A percentile compares a stretch with the other conserved stretches of the same genome.
phyloP scores from a whole-genome alignment of 768 basidiomycete genomes.

The Leccinum disarticulatum region DNA sequence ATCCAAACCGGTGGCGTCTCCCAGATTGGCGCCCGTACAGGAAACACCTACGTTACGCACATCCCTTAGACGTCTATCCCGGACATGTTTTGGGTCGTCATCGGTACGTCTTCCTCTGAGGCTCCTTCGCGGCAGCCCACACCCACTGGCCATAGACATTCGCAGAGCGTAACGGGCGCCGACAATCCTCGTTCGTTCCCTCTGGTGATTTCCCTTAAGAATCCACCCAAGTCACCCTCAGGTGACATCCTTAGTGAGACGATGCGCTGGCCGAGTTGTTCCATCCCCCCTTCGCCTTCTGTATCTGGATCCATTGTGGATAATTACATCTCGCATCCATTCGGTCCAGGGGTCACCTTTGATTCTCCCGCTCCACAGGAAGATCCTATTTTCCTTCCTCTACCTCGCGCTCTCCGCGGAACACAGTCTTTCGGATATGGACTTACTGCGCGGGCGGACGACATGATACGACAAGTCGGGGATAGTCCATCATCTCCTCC shows the following conservation, averaged over 20 bases:
- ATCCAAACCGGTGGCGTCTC: constrained; percentile 39
- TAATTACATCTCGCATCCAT: constrained; percentile 49
- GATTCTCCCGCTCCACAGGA: constrained; percentile 55
- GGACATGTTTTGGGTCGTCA: constrained; percentile 41
- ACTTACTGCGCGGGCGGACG: constrained; percentile 65
- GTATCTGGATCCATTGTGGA: constrained; percentile 20
- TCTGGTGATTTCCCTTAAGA: constrained; percentile 18
- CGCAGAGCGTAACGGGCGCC: constrained; percentile 74
- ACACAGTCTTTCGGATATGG: constrained; percentile 85
- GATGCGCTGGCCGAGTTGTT: constrained; percentile 55
- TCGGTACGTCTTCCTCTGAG: constrained; percentile 32
- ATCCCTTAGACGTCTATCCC: constrained; percentile 72
- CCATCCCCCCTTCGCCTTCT: constrained; percentile 38
- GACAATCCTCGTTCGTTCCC: constrained; percentile 47
- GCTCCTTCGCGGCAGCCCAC: constrained; percentile 29
- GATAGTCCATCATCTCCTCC: constrained; percentile 11
- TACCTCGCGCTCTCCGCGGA: constrained; percentile 64
- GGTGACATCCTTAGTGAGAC: constrained; percentile 63
- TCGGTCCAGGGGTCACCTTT: constrained; percentile 62
- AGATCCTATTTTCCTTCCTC: constrained; percentile 40
- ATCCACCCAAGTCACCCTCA: constrained; percentile 28
- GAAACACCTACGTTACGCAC: constrained; percentile 44
- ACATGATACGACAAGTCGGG: constrained; percentile 24
- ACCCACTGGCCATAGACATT: constrained; percentile 60
- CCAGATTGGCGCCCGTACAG: constrained; percentile 26